Percentiles rank a stretch among this genome's conserved stretches.
These are phyloP conservation scores for Rhododendron kiyosumense DNA, from an alignment of 148 eudicot species.

Conservation along the genomic window DNA sequence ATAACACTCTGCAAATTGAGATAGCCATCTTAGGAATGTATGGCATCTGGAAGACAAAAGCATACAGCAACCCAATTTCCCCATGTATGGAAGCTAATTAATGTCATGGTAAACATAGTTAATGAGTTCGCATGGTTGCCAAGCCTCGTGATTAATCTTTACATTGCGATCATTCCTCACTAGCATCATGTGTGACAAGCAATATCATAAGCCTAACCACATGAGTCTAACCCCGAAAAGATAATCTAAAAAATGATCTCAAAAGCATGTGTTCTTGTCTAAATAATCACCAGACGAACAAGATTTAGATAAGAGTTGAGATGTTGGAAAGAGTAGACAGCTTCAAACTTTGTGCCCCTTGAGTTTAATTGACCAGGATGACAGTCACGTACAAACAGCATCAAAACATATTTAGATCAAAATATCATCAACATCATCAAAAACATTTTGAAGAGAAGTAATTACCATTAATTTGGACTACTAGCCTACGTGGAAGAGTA, in stretches of 20 bases:
- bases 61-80: background rate
- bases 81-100: background rate
- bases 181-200: background rate
- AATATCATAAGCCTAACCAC: background rate
- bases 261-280: background rate
- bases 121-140: background rate
- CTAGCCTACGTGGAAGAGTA: conserved; percentile 76
- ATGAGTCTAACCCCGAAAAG: background rate
- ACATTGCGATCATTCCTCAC: background rate
- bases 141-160: background rate
- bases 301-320: background rate
- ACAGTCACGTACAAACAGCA: background rate
- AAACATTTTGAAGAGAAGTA: conserved; percentile 9
- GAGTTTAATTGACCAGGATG: background rate
- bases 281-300: background rate
- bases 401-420: background rate
- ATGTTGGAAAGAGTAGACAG: background rate
- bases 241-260: background rate
- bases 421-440: background rate
- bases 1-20: background rate
- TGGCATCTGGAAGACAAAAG: background rate
- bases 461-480: conserved; percentile 74
- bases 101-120: background rate
- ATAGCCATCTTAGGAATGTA: background rate
- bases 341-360: background rate